Evolutionary conservation across 495 filamentous ascomycete species (phyloP).

Genomic region (Aspergillus cavernicola): DNA sequence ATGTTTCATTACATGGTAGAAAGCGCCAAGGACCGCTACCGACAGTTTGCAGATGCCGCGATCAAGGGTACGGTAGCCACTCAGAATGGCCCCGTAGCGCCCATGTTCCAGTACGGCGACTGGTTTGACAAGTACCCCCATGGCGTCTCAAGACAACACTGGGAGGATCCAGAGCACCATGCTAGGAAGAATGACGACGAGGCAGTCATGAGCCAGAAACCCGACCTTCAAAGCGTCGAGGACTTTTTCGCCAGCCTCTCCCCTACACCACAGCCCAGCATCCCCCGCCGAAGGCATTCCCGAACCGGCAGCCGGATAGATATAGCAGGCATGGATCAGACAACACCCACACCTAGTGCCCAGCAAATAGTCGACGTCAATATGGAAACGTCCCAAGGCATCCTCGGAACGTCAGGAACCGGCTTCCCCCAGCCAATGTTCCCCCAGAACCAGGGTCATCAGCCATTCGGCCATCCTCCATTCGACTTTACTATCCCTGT

Average conservation of each 20-base stretch:
- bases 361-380: constrained; percentile 25
- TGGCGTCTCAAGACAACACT: constrained; percentile 79
- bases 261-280: constrained; percentile 52
- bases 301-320: constrained; percentile 35
- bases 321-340: constrained; percentile 23
- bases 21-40: constrained; percentile 86
- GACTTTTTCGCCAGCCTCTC: constrained; percentile 89
- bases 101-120: constrained; percentile 93
- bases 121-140: constrained; percentile 97
- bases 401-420: constrained; percentile 31
- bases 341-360: constrained; percentile 19
- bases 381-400: constrained; percentile 33
- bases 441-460: constrained; percentile 26
- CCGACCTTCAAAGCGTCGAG: constrained; percentile 88
- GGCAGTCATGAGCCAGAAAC: constrained; percentile 76
- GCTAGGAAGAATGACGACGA: constrained; percentile 72
- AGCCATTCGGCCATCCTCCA: constrained; percentile 31
- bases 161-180: constrained; percentile 70
- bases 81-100: constrained; percentile 44
- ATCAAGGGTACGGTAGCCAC: constrained; percentile 43
- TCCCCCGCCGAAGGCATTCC: constrained; percentile 37
- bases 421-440: constrained; percentile 46
- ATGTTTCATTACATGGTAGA: constrained; percentile 97
- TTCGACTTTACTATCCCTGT: constrained; percentile 41
- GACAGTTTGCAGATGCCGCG: constrained; percentile 76